A percentile compares a stretch with the other conserved stretches of the same genome.
Evolutionary conservation across 1,139 yeast genomes (phyloP).

Genomic region (Suzukiozyma palmioleophila): DNA sequence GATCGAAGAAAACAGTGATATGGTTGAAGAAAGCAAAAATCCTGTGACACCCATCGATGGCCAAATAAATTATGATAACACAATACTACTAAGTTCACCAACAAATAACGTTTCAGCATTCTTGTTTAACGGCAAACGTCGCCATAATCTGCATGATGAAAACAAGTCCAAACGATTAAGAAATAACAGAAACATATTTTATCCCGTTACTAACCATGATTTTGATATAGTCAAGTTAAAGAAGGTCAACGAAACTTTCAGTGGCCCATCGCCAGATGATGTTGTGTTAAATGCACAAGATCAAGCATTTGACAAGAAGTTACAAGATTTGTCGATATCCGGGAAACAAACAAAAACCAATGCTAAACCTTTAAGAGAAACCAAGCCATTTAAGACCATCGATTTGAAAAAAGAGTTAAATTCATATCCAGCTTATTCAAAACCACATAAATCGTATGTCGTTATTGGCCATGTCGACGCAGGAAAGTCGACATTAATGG

Average conservation of each 20-base stretch:
- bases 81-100: constrained; percentile 16
- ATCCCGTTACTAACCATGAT: constrained; percentile 42
- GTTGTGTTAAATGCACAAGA: constrained; percentile 58
- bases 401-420: constrained; percentile 38
- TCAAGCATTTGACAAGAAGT: constrained; percentile 42
- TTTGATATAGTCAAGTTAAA: constrained; percentile 34
- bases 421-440: constrained; percentile 30
- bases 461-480: constrained; percentile 98
- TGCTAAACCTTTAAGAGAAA: constrained; percentile 15
- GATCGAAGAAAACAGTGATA: neutral
- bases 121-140: constrained; percentile 11
- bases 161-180: constrained; percentile 22
- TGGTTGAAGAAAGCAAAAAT: neutral
- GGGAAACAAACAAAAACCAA: constrained; percentile 17
- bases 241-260: constrained; percentile 54
- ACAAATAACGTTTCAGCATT: constrained; percentile 15
- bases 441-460: constrained; percentile 73
- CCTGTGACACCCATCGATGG: neutral
- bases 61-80: constrained; percentile 17
- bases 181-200: constrained; percentile 18
- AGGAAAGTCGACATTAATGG: constrained; percentile 94
- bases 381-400: constrained; percentile 40
- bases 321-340: constrained; percentile 20
- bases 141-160: constrained; percentile 5
- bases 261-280: constrained; percentile 82